Conservation (phyloP, 306 rosid genomes). For the Begonia masoniana region DNA sequence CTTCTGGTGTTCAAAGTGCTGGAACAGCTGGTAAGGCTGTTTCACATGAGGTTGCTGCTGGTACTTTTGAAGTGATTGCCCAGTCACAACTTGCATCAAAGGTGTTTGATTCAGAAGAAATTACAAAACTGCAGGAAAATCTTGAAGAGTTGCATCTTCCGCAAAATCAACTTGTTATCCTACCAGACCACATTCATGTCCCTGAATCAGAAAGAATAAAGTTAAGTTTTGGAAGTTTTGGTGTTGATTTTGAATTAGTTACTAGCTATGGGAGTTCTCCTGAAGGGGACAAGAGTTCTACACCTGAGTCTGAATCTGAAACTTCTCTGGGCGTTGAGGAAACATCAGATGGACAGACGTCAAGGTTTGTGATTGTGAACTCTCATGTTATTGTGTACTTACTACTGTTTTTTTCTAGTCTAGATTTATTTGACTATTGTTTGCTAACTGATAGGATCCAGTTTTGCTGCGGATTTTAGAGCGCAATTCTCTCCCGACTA, state of each 20-base stretch:
- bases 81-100: slow-evolving; percentile 33
- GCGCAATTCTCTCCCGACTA: too few relatives aligned
- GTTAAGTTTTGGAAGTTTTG: slow-evolving; percentile 95
- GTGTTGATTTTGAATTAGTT: slow-evolving; percentile 45
- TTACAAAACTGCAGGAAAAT: slow-evolving; percentile 57
- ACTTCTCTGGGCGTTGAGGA: slow-evolving; percentile 57
- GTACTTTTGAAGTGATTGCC: slow-evolving; percentile 26
- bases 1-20: slow-evolving; percentile 37
- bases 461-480: too few relatives aligned
- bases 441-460: too few relatives aligned
- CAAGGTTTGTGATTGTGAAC: slow-evolving; percentile 46
- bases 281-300: slow-evolving; percentile 55
- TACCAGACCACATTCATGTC: slow-evolving; percentile 84
- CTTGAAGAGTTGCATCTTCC: slow-evolving; percentile 58
- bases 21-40: slow-evolving; percentile 29
- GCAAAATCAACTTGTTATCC: slow-evolving; percentile 73
- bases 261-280: slow-evolving; percentile 30
- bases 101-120: slow-evolving; percentile 50
- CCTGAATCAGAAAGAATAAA: slow-evolving; percentile 91
- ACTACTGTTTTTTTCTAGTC: too few relatives aligned
- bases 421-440: too few relatives aligned
- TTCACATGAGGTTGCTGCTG: slow-evolving; percentile 30
- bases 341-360: slow-evolving; percentile 40
- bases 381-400: not conserved
- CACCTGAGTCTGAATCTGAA: slow-evolving; percentile 47